phyloP scores from a whole-genome alignment of 2,329 filamentous ascomycete genomes.

The Verticillium klebahnii region DNA sequence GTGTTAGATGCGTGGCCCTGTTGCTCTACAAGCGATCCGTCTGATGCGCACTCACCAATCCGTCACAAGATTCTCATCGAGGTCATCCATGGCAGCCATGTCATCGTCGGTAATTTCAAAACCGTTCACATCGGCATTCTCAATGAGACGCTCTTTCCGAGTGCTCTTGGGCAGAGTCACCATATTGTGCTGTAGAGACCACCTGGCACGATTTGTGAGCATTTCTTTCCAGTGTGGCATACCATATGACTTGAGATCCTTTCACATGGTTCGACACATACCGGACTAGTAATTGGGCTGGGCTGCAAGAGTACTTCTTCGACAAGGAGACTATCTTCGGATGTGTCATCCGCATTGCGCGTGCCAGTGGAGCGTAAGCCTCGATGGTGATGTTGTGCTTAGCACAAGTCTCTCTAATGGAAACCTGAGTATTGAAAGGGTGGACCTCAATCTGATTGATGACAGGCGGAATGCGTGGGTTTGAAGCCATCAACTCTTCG shows the following conservation, averaged over 20 bases:
- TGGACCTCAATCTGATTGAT: slow-evolving; percentile 82
- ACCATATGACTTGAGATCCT: neutral
- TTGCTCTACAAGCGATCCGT: neutral
- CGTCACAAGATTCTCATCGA: slow-evolving; percentile 71
- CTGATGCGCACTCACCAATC: slow-evolving; percentile 44
- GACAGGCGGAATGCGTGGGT: slow-evolving; percentile 58
- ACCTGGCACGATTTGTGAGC: slow-evolving; percentile 35
- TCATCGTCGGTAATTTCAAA: slow-evolving; percentile 61
- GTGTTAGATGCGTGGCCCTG: neutral
- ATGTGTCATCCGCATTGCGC: slow-evolving; percentile 66
- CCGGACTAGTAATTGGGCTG: slow-evolving; percentile 67
- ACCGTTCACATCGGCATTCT: slow-evolving; percentile 58
- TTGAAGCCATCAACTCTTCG: slow-evolving; percentile 61
- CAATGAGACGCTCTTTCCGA: slow-evolving; percentile 54
- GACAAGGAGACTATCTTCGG: slow-evolving; percentile 57
- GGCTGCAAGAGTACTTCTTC: slow-evolving; percentile 64
- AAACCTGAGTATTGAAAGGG: slow-evolving; percentile 71
- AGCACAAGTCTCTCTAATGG: slow-evolving; percentile 63
- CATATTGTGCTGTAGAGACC: slow-evolving; percentile 71
- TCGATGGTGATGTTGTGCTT: slow-evolving; percentile 66
- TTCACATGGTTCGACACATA: slow-evolving; percentile 14
- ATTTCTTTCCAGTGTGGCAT: neutral
- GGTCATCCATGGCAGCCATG: slow-evolving; percentile 54
- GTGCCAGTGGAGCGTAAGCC: slow-evolving; percentile 74
- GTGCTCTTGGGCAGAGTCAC: slow-evolving; percentile 72